Conservation (phyloP, 2,329 filamentous ascomycete genomes). For the Xylaria sp. region DNA sequence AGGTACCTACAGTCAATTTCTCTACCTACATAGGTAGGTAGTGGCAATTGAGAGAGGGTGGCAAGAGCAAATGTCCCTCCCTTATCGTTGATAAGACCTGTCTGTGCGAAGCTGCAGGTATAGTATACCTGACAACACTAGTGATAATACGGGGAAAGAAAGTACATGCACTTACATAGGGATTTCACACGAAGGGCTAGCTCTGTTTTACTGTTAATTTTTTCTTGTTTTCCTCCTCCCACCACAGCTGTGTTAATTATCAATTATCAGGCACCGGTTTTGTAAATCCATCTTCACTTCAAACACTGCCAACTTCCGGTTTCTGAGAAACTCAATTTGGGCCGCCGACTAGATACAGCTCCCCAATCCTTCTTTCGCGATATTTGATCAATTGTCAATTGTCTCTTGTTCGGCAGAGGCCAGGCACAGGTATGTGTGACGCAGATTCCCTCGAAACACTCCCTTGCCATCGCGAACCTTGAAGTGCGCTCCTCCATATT, state of each 20-base stretch:
- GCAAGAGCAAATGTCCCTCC: neutral
- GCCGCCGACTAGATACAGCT: neutral
- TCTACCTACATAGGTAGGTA: neutral
- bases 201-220: neutral
- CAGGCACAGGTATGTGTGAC: conserved; percentile 14
- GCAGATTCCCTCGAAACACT: neutral
- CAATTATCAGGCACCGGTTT: neutral
- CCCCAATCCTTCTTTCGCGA: neutral
- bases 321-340: too few relatives aligned
- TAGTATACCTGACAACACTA: neutral
- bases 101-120: neutral
- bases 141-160: neutral
- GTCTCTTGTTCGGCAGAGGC: neutral
- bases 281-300: neutral
- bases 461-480: neutral
- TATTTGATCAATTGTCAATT: neutral
- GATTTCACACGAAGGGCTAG: neutral
- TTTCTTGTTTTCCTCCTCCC: neutral
- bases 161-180: neutral
- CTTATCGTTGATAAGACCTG: conserved; percentile 14
- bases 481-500: conserved; percentile 9
- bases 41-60: too few relatives aligned
- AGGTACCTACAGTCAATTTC: too few relatives aligned
- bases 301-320: neutral
- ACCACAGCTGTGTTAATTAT: neutral